These are phyloP conservation scores for Diplodia sapinea DNA, from an alignment of 2,329 filamentous ascomycete species.

Conservation along the genomic window DNA sequence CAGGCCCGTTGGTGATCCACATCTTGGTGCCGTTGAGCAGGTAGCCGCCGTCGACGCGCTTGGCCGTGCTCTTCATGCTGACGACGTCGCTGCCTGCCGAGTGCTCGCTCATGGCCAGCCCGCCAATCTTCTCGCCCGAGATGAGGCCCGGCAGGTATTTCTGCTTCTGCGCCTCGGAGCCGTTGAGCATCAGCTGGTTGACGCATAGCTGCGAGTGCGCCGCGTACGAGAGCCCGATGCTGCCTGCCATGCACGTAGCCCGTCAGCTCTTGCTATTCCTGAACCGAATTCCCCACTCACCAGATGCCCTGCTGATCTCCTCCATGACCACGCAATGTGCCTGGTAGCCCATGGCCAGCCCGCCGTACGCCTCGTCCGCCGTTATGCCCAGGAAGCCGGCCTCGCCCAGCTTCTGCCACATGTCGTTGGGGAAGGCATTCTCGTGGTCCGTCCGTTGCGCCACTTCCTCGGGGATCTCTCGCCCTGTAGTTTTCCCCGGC, in stretches of 20 bases:
- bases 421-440: slow-evolving; percentile 86
- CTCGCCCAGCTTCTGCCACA: slow-evolving; percentile 93
- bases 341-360: slow-evolving; percentile 91
- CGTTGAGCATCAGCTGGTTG: slow-evolving; percentile 94
- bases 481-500: slow-evolving; percentile 52
- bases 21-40: slow-evolving; percentile 90
- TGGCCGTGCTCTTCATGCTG: slow-evolving; percentile 88
- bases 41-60: slow-evolving; percentile 81
- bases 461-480: slow-evolving; percentile 84
- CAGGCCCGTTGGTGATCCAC: slow-evolving; percentile 99
- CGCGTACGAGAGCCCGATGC: slow-evolving; percentile 88
- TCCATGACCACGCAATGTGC: slow-evolving; percentile 96
- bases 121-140: slow-evolving; percentile 80
- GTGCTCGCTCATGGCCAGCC: slow-evolving; percentile 93
- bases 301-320: slow-evolving; percentile 87
- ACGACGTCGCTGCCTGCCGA: slow-evolving; percentile 92
- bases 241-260: slow-evolving; percentile 45
- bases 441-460: slow-evolving; percentile 80
- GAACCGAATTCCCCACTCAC: slow-evolving; percentile 39
- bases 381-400: slow-evolving; percentile 92
- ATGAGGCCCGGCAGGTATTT: slow-evolving; percentile 82
- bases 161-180: slow-evolving; percentile 76
- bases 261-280: too few relatives aligned
- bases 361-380: slow-evolving; percentile 89
- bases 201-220: slow-evolving; percentile 96